Conservation (phyloP, 2,329 filamentous ascomycete genomes). For the Trichoderma sp. region DNA sequence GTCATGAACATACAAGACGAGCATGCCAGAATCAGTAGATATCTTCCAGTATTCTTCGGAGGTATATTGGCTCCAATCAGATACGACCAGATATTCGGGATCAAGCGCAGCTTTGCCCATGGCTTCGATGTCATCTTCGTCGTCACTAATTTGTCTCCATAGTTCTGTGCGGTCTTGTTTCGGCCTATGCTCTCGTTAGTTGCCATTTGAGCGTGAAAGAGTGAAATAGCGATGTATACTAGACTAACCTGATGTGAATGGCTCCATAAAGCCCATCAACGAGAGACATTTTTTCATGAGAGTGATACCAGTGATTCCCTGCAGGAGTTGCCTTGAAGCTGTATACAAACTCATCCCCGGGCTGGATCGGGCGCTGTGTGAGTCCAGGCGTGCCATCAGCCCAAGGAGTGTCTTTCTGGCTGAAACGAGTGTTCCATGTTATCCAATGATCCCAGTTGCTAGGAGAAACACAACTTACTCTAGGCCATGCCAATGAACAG, state of each 20-base stretch:
- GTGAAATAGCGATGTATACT: slow-evolving; percentile 29
- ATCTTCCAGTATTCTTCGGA: slow-evolving; percentile 47
- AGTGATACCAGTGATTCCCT: slow-evolving; percentile 61
- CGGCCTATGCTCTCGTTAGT: background rate
- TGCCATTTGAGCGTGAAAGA: slow-evolving; percentile 40
- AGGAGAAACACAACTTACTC: background rate
- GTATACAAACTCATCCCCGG: slow-evolving; percentile 49
- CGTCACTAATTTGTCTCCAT: slow-evolving; percentile 35
- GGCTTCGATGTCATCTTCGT: slow-evolving; percentile 36
- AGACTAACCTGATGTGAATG: slow-evolving; percentile 46
- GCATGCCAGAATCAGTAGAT: slow-evolving; percentile 43
- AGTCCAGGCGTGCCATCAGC: slow-evolving; percentile 59
- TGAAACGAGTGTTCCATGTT: background rate
- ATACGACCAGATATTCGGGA: slow-evolving; percentile 48
- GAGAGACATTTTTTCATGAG: slow-evolving; percentile 53
- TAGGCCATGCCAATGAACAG: slow-evolving; percentile 5
- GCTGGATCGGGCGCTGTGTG: slow-evolving; percentile 50
- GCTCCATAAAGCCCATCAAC: slow-evolving; percentile 59
- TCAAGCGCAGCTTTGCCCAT: slow-evolving; percentile 49
- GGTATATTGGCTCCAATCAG: slow-evolving; percentile 55
- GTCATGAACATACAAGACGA: slow-evolving; percentile 28
- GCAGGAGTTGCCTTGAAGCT: slow-evolving; percentile 54
- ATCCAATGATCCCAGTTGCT: background rate
- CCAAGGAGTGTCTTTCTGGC: slow-evolving; percentile 48
- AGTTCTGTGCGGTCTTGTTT: background rate